Conservation (phyloP, 73 alveolate species). For the Tetrahymena elliotti region DNA sequence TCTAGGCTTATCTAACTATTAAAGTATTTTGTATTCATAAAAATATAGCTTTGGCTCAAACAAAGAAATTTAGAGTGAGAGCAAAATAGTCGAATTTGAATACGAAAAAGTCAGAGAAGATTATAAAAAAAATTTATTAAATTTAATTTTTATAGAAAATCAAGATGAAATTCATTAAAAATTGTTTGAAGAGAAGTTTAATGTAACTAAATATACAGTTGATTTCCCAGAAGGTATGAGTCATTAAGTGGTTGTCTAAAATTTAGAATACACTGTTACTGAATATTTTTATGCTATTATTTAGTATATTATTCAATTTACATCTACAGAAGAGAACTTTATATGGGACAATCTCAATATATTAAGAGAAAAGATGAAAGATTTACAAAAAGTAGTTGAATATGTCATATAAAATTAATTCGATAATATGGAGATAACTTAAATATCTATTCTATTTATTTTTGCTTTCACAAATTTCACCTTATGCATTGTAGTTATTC, state of each 20-base stretch:
- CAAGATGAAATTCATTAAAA: neutral
- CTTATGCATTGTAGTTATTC: neutral
- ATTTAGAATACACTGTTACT: neutral
- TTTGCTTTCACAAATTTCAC: neutral
- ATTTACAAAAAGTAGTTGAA: neutral
- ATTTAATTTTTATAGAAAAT: neutral
- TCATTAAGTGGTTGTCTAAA: neutral
- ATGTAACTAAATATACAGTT: neutral
- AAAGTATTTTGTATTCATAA: neutral
- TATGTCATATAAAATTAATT: neutral
- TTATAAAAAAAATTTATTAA: neutral
- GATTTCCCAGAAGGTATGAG: neutral
- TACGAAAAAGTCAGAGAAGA: neutral
- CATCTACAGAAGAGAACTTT: neutral
- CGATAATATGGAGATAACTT: neutral
- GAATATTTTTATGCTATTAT: neutral
- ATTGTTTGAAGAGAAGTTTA: neutral
- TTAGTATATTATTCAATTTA: neutral
- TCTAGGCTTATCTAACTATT: neutral
- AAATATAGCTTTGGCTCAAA: neutral
- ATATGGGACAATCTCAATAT: neutral
- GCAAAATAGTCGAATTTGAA: neutral
- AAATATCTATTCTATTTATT: neutral
- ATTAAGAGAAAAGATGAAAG: neutral
- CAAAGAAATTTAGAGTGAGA: neutral